phyloP scores from a whole-genome alignment of 2,329 filamentous ascomycete genomes.

The Orbilia javanica region DNA sequence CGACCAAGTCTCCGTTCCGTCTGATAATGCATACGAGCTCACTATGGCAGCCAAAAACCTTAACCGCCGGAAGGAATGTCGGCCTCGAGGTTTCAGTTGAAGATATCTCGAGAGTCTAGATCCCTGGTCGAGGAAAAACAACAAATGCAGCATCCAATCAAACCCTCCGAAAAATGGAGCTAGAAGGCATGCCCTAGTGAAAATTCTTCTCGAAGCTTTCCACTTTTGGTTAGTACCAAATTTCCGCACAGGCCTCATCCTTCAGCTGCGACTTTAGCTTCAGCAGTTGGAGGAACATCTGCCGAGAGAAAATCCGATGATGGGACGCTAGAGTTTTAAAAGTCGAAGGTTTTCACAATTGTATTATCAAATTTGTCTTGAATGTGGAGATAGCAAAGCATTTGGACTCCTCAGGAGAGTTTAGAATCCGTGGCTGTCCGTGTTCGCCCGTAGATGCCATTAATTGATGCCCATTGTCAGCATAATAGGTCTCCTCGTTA shows the following conservation, averaged over 20 bases:
- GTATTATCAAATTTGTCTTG: conserved; percentile 13
- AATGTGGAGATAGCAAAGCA: conserved; percentile 3
- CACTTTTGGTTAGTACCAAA: conserved; percentile 25
- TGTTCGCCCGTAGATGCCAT: conserved; percentile 9
- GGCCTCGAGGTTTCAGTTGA: conserved; percentile 23
- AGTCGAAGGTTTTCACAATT: neutral
- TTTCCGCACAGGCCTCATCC: neutral
- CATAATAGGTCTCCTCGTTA: neutral
- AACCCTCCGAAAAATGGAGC: neutral
- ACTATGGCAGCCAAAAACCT: neutral
- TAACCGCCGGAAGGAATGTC: conserved; percentile 38
- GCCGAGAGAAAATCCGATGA: conserved; percentile 45
- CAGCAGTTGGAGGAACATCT: neutral
- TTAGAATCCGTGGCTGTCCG: conserved; percentile 14
- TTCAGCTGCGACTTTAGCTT: conserved; percentile 16
- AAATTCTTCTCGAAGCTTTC: conserved; percentile 58
- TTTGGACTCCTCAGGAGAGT: neutral
- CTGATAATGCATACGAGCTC: conserved; percentile 10
- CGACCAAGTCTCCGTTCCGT: conserved; percentile 25
- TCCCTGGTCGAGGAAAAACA: conserved; percentile 3
- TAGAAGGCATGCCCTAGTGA: conserved; percentile 25
- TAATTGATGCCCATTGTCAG: neutral
- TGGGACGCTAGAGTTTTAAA: conserved; percentile 29
- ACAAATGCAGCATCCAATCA: neutral
- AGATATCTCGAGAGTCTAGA: conserved; percentile 1